Base-by-base conservation (phyloP, 345 rosid genomes). In the Nasturtium officinale region DNA sequence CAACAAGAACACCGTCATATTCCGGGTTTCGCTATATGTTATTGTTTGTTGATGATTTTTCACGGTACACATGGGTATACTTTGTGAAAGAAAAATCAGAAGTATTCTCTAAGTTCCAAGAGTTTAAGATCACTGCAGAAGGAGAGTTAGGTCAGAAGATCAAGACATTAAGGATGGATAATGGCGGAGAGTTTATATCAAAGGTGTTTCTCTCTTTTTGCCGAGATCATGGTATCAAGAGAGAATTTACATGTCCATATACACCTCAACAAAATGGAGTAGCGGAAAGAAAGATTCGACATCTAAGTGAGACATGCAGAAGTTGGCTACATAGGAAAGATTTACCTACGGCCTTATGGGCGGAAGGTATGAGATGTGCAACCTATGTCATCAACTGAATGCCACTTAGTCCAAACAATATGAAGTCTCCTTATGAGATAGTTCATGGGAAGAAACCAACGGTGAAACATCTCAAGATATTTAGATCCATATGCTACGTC, bases 291-390 rank as follows among this genome's bases (percentile, higher is more conserved):
- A 69, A 67, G n/a, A 69, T 59, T 3, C 11, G 18, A 0, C 54
- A 77, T 10, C 30, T 77, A 18, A 57, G 9, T 0, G 32, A 69
- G 73, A 69, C 45, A 0, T 69, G 65, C 13, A 28, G 21, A 57
- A 56, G 45, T 2, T 69, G 65, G 18, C 21, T 67, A 23, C 25
- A 30, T 70, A 13, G 5, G 1, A n/a, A 67, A 1, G 18, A 46
- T 0, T 59, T 56, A 0, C 62, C 52, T 25, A 55, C 9, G 10
- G 15, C 43, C 43, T 32, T 52, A 30, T 67, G 10, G 47, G 20
- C 38, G 17, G 48, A 56, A 43, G 57, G 57, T 2, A 75, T 68
- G 74, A 29, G 4, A 29, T 68, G 56, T 75, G 74, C 54, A 37
- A 8, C 54, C 0, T 67, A 75, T 67, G 64, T 75, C 29, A 66